These are phyloP conservation scores for Naumovozyma castellii DNA, from an alignment of 805 yeast species.

Conservation along the genomic window DNA sequence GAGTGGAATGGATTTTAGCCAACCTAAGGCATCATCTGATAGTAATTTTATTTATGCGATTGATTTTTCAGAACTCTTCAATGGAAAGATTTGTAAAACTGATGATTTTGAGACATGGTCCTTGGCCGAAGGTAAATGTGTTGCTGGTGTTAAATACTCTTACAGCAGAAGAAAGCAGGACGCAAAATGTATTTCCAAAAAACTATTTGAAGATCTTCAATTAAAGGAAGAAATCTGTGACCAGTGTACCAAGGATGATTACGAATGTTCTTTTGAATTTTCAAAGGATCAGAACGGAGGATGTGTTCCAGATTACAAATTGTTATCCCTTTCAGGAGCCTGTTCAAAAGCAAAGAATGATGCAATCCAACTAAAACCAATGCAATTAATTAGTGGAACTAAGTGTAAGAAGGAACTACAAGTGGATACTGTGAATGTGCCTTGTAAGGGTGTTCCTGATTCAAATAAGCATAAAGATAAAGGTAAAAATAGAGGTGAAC, in stretches of 20 bases:
- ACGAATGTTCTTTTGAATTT: constrained; percentile 58
- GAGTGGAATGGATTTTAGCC: constrained; percentile 30
- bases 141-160: constrained; percentile 59
- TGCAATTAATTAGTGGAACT: constrained; percentile 10
- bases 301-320: constrained; percentile 38
- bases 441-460: constrained; percentile 18
- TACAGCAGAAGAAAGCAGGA: constrained; percentile 55
- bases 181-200: constrained; percentile 46
- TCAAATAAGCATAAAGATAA: constrained; percentile 1
- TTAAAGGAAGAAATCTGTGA: constrained; percentile 46
- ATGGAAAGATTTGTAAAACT: constrained; percentile 33
- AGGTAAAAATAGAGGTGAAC: constrained; percentile 8
- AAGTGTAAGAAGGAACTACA: constrained; percentile 19
- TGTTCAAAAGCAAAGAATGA: constrained; percentile 11
- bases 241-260: constrained; percentile 53
- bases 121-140: constrained; percentile 37
- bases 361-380: constrained; percentile 12
- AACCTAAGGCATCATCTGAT: constrained; percentile 9
- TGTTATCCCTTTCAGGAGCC: constrained; percentile 11
- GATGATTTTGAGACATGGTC: constrained; percentile 58
- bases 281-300: constrained; percentile 28
- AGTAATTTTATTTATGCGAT: constrained; percentile 26
- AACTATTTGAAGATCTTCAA: constrained; percentile 30
- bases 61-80: constrained; percentile 51
- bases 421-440: constrained; percentile 22